Percentiles rank a stretch among this genome's conserved stretches.
Evolutionary conservation across 352 stramenopile species (phyloP).

Genomic region (Pythium aquatile): DNA sequence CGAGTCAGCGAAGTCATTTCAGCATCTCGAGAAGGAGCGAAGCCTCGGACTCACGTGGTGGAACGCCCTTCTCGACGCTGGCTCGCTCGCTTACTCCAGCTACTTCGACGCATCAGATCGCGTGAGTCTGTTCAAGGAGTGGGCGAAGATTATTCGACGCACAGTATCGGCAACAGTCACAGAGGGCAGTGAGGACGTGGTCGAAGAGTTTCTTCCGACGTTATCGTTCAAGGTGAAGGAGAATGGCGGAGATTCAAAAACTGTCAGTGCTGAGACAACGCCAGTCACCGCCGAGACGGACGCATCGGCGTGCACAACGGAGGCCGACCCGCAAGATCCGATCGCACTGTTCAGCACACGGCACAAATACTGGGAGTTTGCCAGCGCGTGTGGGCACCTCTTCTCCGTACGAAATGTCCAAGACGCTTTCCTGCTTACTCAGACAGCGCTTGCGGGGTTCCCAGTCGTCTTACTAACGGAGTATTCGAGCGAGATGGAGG

Average conservation of each 20-base stretch:
- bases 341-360: constrained; percentile 6
- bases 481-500: constrained; percentile 39
- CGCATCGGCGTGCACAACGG: not conserved
- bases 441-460: constrained; percentile 28
- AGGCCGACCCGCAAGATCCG: not conserved
- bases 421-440: constrained; percentile 39
- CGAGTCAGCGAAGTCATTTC: constrained; percentile 18
- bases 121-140: constrained; percentile 23
- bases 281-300: not conserved
- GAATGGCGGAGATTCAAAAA: not conserved
- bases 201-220: constrained; percentile 8
- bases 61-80: constrained; percentile 56
- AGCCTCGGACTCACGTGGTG: constrained; percentile 36
- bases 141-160: constrained; percentile 7
- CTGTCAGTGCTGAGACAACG: not conserved
- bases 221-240: constrained; percentile 5
- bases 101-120: constrained; percentile 23
- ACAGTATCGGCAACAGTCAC: not conserved
- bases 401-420: constrained; percentile 52
- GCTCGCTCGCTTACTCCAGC: constrained; percentile 36
- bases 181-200: not conserved
- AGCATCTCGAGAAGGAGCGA: constrained; percentile 22
- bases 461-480: constrained; percentile 44
- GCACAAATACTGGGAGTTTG: constrained; percentile 28
- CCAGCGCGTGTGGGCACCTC: constrained; percentile 26